A percentile compares a stretch with the other conserved stretches of the same genome.
Conservation (phyloP, 2,329 filamentous ascomycete species). For the Colletotrichum nymphaeae region DNA sequence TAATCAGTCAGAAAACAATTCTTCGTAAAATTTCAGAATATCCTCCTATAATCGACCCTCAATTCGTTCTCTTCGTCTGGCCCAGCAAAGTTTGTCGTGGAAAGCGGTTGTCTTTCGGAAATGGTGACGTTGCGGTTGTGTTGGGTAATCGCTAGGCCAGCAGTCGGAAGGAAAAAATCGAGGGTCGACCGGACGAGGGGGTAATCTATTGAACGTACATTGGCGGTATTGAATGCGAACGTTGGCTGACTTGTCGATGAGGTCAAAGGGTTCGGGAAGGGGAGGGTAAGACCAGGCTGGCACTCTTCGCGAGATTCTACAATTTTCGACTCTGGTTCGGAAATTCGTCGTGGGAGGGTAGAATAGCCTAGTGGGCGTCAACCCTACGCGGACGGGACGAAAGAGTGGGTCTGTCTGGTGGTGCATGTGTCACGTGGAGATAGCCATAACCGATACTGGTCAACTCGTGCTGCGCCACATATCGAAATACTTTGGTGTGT, state of each 20-base stretch:
- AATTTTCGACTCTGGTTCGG: slow-evolving; percentile 27
- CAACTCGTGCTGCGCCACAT: neutral
- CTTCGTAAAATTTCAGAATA: neutral
- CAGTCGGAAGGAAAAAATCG: neutral
- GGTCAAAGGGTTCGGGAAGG: slow-evolving; percentile 28
- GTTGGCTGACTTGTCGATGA: slow-evolving; percentile 35
- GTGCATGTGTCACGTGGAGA: slow-evolving; percentile 21
- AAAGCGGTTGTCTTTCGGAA: neutral
- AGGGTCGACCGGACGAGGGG: neutral
- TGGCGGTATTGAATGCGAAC: slow-evolving; percentile 36
- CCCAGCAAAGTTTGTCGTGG: neutral
- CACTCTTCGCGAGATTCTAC: slow-evolving; percentile 25
- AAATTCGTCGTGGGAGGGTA: neutral
- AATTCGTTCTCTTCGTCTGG: neutral
- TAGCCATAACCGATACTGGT: neutral
- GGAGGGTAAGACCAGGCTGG: slow-evolving; percentile 11
- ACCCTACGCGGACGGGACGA: neutral
- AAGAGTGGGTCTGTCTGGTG: neutral
- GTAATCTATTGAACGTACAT: slow-evolving; percentile 26
- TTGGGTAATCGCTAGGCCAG: neutral
- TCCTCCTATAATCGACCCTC: neutral
- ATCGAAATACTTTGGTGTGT: neutral
- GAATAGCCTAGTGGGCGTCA: neutral
- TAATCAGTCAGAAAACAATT: slow-evolving; percentile 6
- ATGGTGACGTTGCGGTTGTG: neutral